These are phyloP conservation scores for Trichophaea hybrida DNA, from an alignment of 2,329 filamentous ascomycete species.

Conservation along the genomic window DNA sequence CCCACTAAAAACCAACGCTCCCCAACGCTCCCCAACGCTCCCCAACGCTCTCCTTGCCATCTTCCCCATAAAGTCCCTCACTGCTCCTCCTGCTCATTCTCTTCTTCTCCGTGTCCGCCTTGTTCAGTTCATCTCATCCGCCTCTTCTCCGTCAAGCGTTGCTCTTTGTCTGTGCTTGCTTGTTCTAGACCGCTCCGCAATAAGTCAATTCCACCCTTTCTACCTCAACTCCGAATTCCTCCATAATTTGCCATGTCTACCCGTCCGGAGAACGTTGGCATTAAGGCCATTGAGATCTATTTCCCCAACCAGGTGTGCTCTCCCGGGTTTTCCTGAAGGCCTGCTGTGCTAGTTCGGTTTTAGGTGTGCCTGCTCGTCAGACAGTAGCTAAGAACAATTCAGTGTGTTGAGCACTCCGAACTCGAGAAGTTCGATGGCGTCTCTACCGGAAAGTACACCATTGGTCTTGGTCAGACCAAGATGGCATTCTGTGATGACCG, in stretches of 20 bases:
- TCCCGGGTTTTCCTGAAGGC: neutral
- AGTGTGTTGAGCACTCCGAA: conserved; percentile 75
- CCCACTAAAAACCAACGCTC: conserved; percentile 2
- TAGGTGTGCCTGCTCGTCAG: neutral
- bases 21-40: neutral
- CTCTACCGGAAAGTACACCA: conserved; percentile 71
- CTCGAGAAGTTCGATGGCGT: conserved; percentile 80
- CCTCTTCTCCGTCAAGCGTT: too few species aligned
- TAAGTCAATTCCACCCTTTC: neutral
- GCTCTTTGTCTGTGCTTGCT: too few species aligned
- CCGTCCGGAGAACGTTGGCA: conserved; percentile 75
- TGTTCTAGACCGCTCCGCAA: too few species aligned
- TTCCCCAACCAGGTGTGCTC: conserved; percentile 64
- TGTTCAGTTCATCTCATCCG: too few species aligned
- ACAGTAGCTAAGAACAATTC: conserved; percentile 6
- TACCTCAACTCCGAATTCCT: neutral
- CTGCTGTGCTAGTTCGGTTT: neutral
- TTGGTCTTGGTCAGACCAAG: conserved; percentile 78
- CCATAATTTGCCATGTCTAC: conserved; percentile 44
- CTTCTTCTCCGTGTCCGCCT: conserved; percentile 1
- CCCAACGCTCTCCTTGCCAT: too few species aligned
- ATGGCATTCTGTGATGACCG: conserved; percentile 87
- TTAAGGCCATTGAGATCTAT: conserved; percentile 86
- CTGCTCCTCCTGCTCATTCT: neutral
- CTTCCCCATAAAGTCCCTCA: neutral